Conservation (phyloP, 768 basidiomycete genomes). For the Pleurotus giganteus region DNA sequence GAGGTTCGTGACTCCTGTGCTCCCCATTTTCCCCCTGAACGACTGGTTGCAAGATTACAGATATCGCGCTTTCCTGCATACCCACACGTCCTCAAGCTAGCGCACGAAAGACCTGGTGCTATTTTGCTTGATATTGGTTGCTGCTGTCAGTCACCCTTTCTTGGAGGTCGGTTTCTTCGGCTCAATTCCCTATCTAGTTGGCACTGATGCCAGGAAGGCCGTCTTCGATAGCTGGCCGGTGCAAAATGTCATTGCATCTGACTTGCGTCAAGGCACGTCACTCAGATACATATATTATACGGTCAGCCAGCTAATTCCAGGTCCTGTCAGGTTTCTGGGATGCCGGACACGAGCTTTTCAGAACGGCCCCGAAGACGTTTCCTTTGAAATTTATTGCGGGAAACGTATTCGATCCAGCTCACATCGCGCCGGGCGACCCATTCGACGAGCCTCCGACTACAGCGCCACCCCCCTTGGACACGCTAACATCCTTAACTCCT, state of each 20-base stretch:
- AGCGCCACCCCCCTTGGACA: slow-evolving; percentile 22
- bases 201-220: slow-evolving; percentile 36
- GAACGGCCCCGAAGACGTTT: slow-evolving; percentile 46
- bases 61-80: slow-evolving; percentile 35
- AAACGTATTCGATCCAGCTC: slow-evolving; percentile 45
- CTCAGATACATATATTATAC: too few species aligned
- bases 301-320: too few species aligned
- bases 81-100: slow-evolving; percentile 26
- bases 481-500: slow-evolving; percentile 39
- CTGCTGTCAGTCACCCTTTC: slow-evolving; percentile 29
- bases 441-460: slow-evolving; percentile 21
- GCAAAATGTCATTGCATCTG: slow-evolving; percentile 33
- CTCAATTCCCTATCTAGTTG: slow-evolving; percentile 26
- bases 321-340: slow-evolving; percentile 70
- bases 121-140: slow-evolving; percentile 43
- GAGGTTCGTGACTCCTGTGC: slow-evolving; percentile 16
- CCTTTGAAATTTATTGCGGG: slow-evolving; percentile 56
- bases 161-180: neutral
- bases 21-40: neutral
- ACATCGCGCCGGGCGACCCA: slow-evolving; percentile 32
- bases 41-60: slow-evolving; percentile 19
- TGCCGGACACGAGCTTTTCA: slow-evolving; percentile 60
- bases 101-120: slow-evolving; percentile 21
- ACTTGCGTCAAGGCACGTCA: slow-evolving; percentile 32
- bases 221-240: slow-evolving; percentile 39